A percentile compares a stretch with the other conserved stretches of the same genome.
phyloP scores from a whole-genome alignment of 495 filamentous ascomycete species.

The Articulospora tetracladia region DNA sequence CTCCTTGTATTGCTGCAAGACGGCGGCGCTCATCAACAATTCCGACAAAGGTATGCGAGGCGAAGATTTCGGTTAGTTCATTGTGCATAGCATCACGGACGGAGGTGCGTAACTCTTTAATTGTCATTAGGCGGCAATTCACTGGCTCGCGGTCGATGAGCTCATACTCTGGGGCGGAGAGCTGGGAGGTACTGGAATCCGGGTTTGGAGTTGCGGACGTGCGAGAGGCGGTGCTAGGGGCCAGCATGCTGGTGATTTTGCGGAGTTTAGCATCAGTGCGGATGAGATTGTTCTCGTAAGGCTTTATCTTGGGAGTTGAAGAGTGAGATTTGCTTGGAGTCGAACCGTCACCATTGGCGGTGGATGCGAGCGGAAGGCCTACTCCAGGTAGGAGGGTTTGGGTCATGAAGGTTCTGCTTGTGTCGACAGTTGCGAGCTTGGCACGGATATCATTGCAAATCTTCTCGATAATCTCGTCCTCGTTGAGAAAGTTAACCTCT shows the following conservation, averaged over 20 bases:
- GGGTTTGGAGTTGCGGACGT: conserved; percentile 12
- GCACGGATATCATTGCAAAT: conserved; percentile 79
- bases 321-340: conserved; percentile 23
- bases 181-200: background rate
- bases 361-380: conserved; percentile 34
- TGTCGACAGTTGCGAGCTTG: conserved; percentile 84
- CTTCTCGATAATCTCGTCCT: conserved; percentile 91
- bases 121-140: conserved; percentile 65
- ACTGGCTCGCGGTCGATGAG: conserved; percentile 63
- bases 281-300: conserved; percentile 85
- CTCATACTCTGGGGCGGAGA: conserved; percentile 57
- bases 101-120: conserved; percentile 74
- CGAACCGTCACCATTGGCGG: conserved; percentile 27
- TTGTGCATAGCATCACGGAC: conserved; percentile 87
- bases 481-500: conserved; percentile 97
- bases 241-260: conserved; percentile 95
- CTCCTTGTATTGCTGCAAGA: conserved; percentile 87
- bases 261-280: conserved; percentile 86
- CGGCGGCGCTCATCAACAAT: conserved; percentile 84
- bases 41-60: conserved; percentile 89
- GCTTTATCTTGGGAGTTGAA: conserved; percentile 47
- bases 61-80: conserved; percentile 83
- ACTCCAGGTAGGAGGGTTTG: conserved; percentile 81
- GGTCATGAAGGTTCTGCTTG: conserved; percentile 89
- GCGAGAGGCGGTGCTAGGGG: conserved; percentile 29